A percentile compares a stretch with the other conserved stretches of the same genome.
Evolutionary conservation across 208 protist species (phyloP).

Genomic region (Leishmania tarentolae): DNA sequence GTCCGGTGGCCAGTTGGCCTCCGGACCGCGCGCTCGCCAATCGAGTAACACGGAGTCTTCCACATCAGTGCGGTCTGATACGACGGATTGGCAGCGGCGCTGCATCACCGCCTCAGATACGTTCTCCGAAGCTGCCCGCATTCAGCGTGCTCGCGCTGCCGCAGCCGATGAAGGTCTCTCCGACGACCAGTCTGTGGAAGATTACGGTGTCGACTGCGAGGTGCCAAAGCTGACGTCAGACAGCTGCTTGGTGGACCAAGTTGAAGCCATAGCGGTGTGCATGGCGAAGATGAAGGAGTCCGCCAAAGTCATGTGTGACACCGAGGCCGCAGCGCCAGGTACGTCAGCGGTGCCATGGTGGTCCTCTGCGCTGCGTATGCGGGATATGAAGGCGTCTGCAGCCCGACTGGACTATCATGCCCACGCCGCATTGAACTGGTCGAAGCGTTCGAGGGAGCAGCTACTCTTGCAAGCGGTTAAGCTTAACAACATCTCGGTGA

Average conservation of each 20-base stretch:
- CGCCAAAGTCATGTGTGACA: constrained; percentile 17
- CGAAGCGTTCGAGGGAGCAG: constrained; percentile 50
- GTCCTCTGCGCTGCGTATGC: constrained; percentile 68
- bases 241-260: constrained; percentile 27
- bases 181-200: constrained; percentile 66
- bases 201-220: constrained; percentile 48
- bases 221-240: constrained; percentile 23
- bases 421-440: constrained; percentile 46
- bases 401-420: constrained; percentile 80
- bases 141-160: constrained; percentile 54
- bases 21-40: neutral
- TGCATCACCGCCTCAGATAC: constrained; percentile 25
- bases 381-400: constrained; percentile 65
- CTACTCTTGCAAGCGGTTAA: constrained; percentile 59
- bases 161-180: constrained; percentile 72
- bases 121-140: constrained; percentile 29
- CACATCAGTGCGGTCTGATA: neutral
- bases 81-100: constrained; percentile 13
- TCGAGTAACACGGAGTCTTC: neutral
- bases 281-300: constrained; percentile 31
- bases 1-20: neutral
- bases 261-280: constrained; percentile 35
- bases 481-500: constrained; percentile 54
- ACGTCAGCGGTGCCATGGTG: constrained; percentile 57
- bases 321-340: constrained; percentile 25